Evolutionary conservation across 371 early-diverging fungal genomes (phyloP), one percentile per base, ranked within the genome.

Genomic region (Parasitella parasitica): DNA sequence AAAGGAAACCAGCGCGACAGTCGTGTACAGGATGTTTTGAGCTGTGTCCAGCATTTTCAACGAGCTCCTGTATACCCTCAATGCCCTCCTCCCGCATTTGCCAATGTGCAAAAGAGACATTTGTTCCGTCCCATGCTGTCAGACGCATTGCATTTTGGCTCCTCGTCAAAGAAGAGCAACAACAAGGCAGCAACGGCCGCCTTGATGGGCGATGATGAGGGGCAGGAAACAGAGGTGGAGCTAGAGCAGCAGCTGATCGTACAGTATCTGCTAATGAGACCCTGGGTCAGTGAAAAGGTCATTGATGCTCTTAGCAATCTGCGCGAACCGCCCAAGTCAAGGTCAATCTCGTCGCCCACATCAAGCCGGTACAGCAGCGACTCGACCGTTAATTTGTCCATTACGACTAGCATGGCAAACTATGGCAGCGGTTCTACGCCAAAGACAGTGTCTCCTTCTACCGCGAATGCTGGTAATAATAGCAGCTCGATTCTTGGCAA

Each of bases 291-390:
- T 4, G 88, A 91, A 66, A 81, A 82, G 49, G 86, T 84, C 49
- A 82, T 89, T 28, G 91, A 91, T 64, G 87, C 87, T 56, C 63
- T 91, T 34, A 87, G 87, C 52, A 64, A 74, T 34, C 50, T 76
- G 32, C 71, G 91, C 6, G 91, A 90, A 57, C 87, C 91, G 1
- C 61, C 81, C 9, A 83, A 76, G 67, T 62, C 81, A 60, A 56
- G 67, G 9, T 61, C 70, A 4, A 32, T 18, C 9, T 58, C 65
- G 20, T 59, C 66, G 2, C 54, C 62, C 4, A 61, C 64, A 5
- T 24, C 63, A 4, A 15, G 13, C 6, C 26, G 53, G 0, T 50
- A 22, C 24, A 62, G n/a, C 20, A 62, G 16, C 6, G 52, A 51
- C 27, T 39, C 18, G 15, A 54, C 30, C 13, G 43, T 43, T 20